Percentiles rank a stretch among this genome's conserved stretches.
phyloP scores from a whole-genome alignment of 805 yeast genomes.

The Novakomyces olei region DNA sequence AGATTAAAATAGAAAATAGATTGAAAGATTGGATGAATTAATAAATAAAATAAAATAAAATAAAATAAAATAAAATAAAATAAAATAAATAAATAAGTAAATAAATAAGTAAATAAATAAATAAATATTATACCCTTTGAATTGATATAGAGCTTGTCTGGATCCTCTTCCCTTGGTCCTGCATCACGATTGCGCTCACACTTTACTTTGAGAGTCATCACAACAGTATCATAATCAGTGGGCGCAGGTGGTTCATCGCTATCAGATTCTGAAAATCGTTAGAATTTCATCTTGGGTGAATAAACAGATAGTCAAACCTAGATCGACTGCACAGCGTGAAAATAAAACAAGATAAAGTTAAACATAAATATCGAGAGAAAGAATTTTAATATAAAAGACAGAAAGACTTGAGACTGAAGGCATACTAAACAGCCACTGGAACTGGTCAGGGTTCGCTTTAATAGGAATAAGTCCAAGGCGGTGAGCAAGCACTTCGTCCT shows the following conservation, averaged over 20 bases:
- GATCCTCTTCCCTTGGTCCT: conserved; percentile 53
- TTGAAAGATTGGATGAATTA: too few species aligned
- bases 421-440: conserved; percentile 52
- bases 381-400: background rate
- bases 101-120: too few species aligned
- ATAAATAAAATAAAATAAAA: too few species aligned
- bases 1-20: too few species aligned
- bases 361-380: background rate
- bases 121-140: conserved; percentile 48
- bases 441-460: conserved; percentile 70
- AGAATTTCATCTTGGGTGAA: too few species aligned
- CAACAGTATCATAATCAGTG: conserved; percentile 78
- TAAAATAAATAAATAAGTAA: too few species aligned
- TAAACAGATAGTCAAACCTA: background rate
- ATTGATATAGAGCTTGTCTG: conserved; percentile 63
- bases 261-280: conserved; percentile 15
- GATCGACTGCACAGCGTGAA: background rate
- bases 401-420: background rate
- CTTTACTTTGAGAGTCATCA: conserved; percentile 52
- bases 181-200: conserved; percentile 78
- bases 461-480: conserved; percentile 85
- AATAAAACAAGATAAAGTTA: background rate
- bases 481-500: conserved; percentile 90
- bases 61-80: too few species aligned
- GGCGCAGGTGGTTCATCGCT: conserved; percentile 18